phyloP scores from a whole-genome alignment of 352 stramenopile genomes.

The Achlya hypogyna region DNA sequence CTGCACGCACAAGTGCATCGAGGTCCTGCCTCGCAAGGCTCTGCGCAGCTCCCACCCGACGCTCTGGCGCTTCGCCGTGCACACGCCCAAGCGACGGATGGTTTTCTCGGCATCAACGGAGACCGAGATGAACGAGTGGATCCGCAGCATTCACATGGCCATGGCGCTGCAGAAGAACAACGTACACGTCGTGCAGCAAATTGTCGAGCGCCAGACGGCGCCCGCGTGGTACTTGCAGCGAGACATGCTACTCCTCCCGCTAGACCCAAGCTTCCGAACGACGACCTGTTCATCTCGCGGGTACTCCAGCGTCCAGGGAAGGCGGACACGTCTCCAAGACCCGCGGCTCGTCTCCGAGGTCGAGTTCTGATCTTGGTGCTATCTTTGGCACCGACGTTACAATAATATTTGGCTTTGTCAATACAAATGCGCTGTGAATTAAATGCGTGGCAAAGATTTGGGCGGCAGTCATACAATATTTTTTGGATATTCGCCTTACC shows the following conservation, averaged over 20 bases:
- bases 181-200: background rate
- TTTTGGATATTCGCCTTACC: background rate
- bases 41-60: background rate
- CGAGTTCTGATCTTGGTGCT: background rate
- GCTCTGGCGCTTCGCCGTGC: conserved; percentile 5
- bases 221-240: background rate
- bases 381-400: background rate
- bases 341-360: background rate
- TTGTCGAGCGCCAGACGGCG: background rate
- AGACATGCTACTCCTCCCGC: background rate
- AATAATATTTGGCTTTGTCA: too few species aligned
- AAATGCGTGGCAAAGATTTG: too few species aligned
- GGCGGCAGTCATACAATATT: too few species aligned
- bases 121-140: conserved; percentile 12
- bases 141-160: conserved; percentile 1
- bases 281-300: too few species aligned
- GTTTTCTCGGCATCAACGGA: conserved; percentile 1
- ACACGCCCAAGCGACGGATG: conserved; percentile 13
- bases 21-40: background rate
- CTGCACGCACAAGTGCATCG: background rate
- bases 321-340: too few species aligned
- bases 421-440: too few species aligned
- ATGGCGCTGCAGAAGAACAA: background rate
- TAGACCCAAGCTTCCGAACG: too few species aligned
- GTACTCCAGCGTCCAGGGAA: too few species aligned